Base-by-base conservation (phyloP, 768 basidiomycete species). In the Termitomyces sp. region DNA sequence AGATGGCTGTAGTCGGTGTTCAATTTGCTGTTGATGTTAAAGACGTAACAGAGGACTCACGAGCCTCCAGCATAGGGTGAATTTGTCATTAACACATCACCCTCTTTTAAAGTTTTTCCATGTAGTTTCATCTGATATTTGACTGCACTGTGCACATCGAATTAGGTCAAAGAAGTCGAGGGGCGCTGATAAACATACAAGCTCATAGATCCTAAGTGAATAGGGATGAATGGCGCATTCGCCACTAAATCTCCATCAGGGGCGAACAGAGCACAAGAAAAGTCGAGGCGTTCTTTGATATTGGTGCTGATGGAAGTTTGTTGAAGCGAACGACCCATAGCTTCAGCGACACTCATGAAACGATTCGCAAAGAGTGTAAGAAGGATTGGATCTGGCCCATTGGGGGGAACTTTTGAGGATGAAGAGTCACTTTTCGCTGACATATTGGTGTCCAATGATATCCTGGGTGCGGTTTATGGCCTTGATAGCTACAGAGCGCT, bases 341-440 rank as follows among this genome's bases (percentile, higher is more conserved):
- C 93, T 67, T 96, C 93, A 9, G 93, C 93, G 19, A 98, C 91
- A 63, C 90, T 90, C 95, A 98, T 98, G 74, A 98, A 95, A 43
- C 95, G 88, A 65, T 97, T 95, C 11, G 93, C 90, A 63, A 97
- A 98, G 50, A 98, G 82, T 1, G 93, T 92, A 45, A 97, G 77
- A 30, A 93, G 74, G 60, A 95, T 91, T 0, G 92, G 90, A 67
- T 96, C 93, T 11, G 90, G 86, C 17, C 77, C 79, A 64, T 77
- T 72, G 46, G 55, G 54, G 21, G 60, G 45, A n/a, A 49, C 53
- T 32, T 67, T 60, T 43, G 63, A 51, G 26, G 53, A 44, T 14
- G 44, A 22, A 15, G 28, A 2, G 9, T 55, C 24, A 9, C 9
- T 32, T 46, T 21, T 32, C 12, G 17, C 55, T 32, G 45, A 28